Percentiles rank a stretch among this genome's conserved stretches.
Conservation (phyloP, 106 monocot genomes). For the Dioscorea alata region DNA sequence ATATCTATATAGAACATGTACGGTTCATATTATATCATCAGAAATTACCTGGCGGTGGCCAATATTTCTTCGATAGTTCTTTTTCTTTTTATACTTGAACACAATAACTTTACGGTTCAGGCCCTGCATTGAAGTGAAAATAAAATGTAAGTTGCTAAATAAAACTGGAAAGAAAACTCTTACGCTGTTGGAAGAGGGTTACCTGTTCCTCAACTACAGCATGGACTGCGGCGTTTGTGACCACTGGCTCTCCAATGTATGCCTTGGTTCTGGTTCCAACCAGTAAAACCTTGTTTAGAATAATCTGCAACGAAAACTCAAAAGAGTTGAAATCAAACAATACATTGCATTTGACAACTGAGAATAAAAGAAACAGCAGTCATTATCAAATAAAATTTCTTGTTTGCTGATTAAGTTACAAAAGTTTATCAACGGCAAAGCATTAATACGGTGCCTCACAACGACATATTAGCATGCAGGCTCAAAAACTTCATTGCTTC, state of each 20-base stretch:
- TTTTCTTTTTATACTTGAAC: slow-evolving; percentile 92
- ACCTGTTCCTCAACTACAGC: slow-evolving; percentile 98
- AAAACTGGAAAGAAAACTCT: background rate
- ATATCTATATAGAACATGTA: background rate
- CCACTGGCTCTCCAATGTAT: slow-evolving; percentile 90
- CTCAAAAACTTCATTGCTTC: no score
- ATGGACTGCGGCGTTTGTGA: slow-evolving; percentile 91
- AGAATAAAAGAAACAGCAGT: no score
- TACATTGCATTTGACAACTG: background rate
- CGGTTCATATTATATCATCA: background rate
- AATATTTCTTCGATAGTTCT: slow-evolving; percentile 88
- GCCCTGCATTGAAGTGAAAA: slow-evolving; percentile 41
- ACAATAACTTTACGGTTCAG: slow-evolving; percentile 80
- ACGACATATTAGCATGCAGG: no score
- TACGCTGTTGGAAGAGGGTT: background rate
- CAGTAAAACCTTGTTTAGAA: slow-evolving; percentile 91
- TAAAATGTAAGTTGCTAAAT: background rate
- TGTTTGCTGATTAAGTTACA: no score
- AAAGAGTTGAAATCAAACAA: background rate
- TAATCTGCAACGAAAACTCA: slow-evolving; percentile 43
- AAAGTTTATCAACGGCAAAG: no score
- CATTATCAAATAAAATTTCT: no score
- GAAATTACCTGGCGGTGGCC: slow-evolving; percentile 88
- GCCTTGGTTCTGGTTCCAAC: slow-evolving; percentile 72
- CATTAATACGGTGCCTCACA: no score